Evolutionary conservation across 345 rosid genomes (phyloP), one percentile per base, ranked within the genome.

Genomic region (Ricinus communis): DNA sequence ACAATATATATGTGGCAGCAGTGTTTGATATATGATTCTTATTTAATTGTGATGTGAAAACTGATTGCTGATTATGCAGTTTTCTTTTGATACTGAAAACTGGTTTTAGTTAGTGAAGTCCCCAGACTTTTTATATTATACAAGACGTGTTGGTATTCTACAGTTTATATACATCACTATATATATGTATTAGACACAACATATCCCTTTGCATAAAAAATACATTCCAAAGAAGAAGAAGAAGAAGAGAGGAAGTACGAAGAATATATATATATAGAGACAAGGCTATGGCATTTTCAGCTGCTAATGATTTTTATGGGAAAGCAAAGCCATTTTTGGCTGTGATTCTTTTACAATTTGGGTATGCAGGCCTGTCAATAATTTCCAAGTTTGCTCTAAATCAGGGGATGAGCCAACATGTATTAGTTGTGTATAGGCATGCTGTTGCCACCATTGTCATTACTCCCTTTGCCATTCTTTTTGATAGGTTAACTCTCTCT

Each of bases 381-480:
- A 62, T 90, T 27, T 40, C 90, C 8, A 90, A 90, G 69, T 76
- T 70, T 21, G 87, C 90, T 55, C 66, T 90, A 22, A 73, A 86
- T 58, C 28, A 67, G 28, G 97, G 97, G 24, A 85, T 87, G 89
- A 87, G 85, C 82, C 90, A 71, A 51, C 89, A 85, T 57, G 87
- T 89, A 1, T 74, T 93, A 21, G 90, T 82, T 5, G 94, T 87
- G 65, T 93, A 89, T 73, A 79, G 97, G 27, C 91, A 93, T 30
- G 79, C 79, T 13, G 62, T 86, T 51, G 98, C 98, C 52, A 73
- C 89, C 18, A 53, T 83, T 1, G 77, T 73, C 52, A 80, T 93
- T 50, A 82, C 94, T 71, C 98, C 97, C 8, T 91, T 93, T 8
- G 96, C 97, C 68, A 36, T 93, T 40, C 12, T 81, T 71, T 79